Evolutionary conservation across 345 rosid genomes (phyloP).

Genomic region (Populus tremula): DNA sequence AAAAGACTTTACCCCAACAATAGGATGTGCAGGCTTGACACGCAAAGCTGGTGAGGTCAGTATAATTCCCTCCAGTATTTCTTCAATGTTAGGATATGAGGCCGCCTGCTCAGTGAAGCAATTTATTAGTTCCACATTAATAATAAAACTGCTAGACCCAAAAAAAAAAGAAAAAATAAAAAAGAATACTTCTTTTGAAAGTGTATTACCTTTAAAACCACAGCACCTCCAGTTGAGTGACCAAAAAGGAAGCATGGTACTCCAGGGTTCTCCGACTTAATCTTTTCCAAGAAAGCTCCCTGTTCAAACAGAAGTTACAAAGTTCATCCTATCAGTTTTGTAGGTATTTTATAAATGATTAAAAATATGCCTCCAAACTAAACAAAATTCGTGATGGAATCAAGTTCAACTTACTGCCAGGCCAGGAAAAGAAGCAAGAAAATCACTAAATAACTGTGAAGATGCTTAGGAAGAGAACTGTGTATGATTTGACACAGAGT

Average conservation of each 20-base stretch:
- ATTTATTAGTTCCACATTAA: conserved; percentile 1
- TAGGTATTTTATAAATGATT: background rate
- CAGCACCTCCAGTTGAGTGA: conserved; percentile 98
- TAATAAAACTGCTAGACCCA: background rate
- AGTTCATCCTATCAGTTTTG: background rate
- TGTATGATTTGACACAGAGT: background rate
- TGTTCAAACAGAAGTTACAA: conserved; percentile 20
- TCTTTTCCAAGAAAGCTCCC: conserved; percentile 85
- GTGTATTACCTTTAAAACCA: conserved; percentile 81
- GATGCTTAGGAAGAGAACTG: background rate
- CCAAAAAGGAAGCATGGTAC: conserved; percentile 92
- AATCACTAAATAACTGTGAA: background rate
- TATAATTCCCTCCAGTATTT: conserved; percentile 74
- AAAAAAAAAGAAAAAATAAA: background rate
- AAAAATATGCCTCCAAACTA: background rate
- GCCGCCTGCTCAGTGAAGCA: conserved; percentile 55
- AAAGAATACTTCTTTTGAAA: background rate
- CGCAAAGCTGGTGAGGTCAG: conserved; percentile 92
- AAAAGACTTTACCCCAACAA: conserved; percentile 65
- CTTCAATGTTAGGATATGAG: conserved; percentile 48
- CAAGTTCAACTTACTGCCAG: conserved; percentile 6
- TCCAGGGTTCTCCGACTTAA: conserved; percentile 71
- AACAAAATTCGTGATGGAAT: background rate
- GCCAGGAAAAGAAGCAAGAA: background rate
- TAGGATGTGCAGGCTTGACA: conserved; percentile 94